phyloP scores from a whole-genome alignment of 2,329 filamentous ascomycete genomes.

The Cladophialophora bantiana region DNA sequence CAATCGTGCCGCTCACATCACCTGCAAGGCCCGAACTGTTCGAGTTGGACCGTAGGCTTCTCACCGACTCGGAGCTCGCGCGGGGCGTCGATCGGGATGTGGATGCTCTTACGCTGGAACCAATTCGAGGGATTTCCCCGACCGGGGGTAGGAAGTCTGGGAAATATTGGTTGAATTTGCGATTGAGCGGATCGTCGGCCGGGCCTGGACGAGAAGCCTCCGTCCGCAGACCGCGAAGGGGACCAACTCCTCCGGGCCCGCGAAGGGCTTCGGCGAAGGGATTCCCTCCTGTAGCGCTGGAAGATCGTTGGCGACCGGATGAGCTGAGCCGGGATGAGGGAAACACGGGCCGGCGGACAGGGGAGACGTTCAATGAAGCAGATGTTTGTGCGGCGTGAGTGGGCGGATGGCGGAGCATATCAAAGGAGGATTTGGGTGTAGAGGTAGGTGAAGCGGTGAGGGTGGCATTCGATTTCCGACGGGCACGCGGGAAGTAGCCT shows the following conservation, averaged over 20 bases:
- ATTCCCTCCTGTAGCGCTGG: slow-evolving; percentile 42
- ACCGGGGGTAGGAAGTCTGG: slow-evolving; percentile 70
- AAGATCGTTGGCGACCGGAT: slow-evolving; percentile 40
- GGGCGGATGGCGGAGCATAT: slow-evolving; percentile 43
- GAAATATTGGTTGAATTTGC: slow-evolving; percentile 81
- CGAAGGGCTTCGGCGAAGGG: slow-evolving; percentile 69
- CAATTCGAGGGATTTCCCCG: slow-evolving; percentile 46
- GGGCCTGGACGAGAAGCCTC: slow-evolving; percentile 65
- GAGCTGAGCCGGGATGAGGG: slow-evolving; percentile 39
- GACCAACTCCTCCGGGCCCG: slow-evolving; percentile 87
- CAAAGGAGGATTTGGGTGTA: slow-evolving; percentile 39
- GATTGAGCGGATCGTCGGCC: slow-evolving; percentile 81
- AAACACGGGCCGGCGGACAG: slow-evolving; percentile 45
- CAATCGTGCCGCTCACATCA: slow-evolving; percentile 83
- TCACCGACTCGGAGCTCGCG: slow-evolving; percentile 51
- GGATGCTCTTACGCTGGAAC: slow-evolving; percentile 24
- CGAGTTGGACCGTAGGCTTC: slow-evolving; percentile 50
- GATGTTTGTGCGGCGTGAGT: slow-evolving; percentile 42
- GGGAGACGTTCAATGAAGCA: slow-evolving; percentile 45
- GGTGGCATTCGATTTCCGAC: slow-evolving; percentile 78
- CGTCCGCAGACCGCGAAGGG: slow-evolving; percentile 73
- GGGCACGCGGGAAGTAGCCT: slow-evolving; percentile 88
- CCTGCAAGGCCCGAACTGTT: slow-evolving; percentile 65
- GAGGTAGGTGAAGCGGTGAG: slow-evolving; percentile 61
- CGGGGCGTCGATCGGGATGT: slow-evolving; percentile 47